phyloP scores from a whole-genome alignment of 805 yeast species.

The Metschnikowia picachoensis region DNA sequence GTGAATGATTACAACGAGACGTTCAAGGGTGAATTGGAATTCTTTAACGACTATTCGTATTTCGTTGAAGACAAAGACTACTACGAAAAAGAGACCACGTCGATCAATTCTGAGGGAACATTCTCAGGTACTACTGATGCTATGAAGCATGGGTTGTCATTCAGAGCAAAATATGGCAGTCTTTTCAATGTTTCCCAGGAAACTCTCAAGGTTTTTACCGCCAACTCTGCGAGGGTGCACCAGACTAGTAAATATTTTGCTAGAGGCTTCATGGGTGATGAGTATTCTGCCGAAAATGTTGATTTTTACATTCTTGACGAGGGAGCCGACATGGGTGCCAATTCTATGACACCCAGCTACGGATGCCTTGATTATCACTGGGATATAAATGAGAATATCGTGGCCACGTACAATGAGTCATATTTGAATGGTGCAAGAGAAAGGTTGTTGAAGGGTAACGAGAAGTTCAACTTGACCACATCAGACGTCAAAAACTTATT shows the following conservation, averaged over 20 bases:
- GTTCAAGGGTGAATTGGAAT: conserved; percentile 48
- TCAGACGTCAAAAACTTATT: conserved; percentile 53
- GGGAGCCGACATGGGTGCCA: conserved; percentile 46
- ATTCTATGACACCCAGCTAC: conserved; percentile 53
- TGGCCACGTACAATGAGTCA: conserved; percentile 28
- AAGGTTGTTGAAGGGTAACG: conserved; percentile 53
- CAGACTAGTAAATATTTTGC: conserved; percentile 55
- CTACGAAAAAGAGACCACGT: conserved; percentile 50
- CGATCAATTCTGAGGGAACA: conserved; percentile 39
- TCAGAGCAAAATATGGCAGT: conserved; percentile 46
- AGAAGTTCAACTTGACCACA: conserved; percentile 48
- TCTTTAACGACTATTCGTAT: conserved; percentile 52
- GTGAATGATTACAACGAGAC: conserved; percentile 24
- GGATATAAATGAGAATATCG: conserved; percentile 22
- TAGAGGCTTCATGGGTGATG: conserved; percentile 53
- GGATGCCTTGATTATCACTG: conserved; percentile 39
- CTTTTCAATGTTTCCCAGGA: conserved; percentile 34
- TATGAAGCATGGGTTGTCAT: conserved; percentile 44
- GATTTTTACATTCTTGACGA: conserved; percentile 46
- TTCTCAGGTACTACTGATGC: conserved; percentile 55
- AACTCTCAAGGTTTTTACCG: conserved; percentile 48
- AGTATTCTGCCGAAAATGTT: conserved; percentile 29
- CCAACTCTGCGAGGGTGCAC: conserved; percentile 53
- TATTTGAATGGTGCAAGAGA: conserved; percentile 52
- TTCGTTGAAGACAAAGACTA: conserved; percentile 35